Evolutionary conservation across 2,329 filamentous ascomycete genomes (phyloP).

Genomic region (Didymella segeticola): DNA sequence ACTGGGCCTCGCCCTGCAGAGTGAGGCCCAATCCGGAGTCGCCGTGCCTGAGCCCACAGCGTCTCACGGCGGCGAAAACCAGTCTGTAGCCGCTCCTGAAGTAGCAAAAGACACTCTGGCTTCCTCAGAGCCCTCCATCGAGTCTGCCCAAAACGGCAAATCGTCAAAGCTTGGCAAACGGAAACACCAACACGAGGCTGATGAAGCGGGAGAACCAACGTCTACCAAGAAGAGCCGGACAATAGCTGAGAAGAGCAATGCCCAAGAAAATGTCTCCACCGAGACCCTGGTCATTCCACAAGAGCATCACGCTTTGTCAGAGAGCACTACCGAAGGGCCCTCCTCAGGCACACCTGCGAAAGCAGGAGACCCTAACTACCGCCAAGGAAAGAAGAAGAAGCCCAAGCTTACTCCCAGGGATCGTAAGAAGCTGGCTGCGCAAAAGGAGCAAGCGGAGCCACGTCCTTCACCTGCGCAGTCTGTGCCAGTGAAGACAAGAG

Average conservation of each 20-base stretch:
- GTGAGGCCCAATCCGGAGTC: conserved; percentile 51
- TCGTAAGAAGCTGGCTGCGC: conserved; percentile 8
- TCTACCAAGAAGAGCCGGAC: conserved; percentile 26
- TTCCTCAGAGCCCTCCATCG: conserved; percentile 19
- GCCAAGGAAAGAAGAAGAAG: conserved; percentile 29
- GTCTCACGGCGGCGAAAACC: conserved; percentile 17
- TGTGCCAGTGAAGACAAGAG: conserved; percentile 15
- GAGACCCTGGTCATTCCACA: conserved; percentile 4
- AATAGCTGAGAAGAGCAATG: background rate
- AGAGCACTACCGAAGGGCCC: conserved; percentile 11
- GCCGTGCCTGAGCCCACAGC: conserved; percentile 29
- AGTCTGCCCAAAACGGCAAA: conserved; percentile 34
- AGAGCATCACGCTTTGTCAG: conserved; percentile 15
- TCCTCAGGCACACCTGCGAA: conserved; percentile 25
- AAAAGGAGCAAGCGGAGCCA: conserved; percentile 10
- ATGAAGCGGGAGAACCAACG: conserved; percentile 30
- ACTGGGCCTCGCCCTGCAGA: conserved; percentile 66
- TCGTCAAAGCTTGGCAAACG: conserved; percentile 46
- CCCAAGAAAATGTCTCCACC: background rate
- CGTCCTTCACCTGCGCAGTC: conserved; percentile 33
- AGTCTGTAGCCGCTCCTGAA: conserved; percentile 16
- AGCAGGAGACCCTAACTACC: conserved; percentile 47
- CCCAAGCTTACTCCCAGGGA: conserved; percentile 12
- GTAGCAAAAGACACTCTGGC: conserved; percentile 12
- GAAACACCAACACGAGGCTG: conserved; percentile 39